Percentiles rank a stretch among this genome's conserved stretches.
Evolutionary conservation across 192 early-diverging fungal species (phyloP).

Genomic region (Jimgerdemannia lactiflua): DNA sequence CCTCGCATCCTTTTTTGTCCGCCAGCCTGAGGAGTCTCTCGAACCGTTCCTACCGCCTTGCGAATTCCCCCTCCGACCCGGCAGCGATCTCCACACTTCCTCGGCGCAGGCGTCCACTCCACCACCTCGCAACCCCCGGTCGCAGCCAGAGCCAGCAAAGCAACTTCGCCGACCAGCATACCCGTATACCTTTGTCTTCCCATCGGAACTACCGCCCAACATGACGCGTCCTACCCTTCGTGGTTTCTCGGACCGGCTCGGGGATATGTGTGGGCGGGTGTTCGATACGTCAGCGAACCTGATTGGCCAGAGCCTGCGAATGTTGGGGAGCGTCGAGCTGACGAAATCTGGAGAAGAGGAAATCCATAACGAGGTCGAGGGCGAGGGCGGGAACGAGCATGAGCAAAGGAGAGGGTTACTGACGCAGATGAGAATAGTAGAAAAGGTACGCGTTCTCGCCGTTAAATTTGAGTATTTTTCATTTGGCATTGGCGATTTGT

Average conservation of each 20-base stretch:
- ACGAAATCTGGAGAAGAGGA: background rate
- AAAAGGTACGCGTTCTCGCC: background rate
- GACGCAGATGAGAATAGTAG: background rate
- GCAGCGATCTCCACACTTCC: background rate
- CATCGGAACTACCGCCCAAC: constrained; percentile 1
- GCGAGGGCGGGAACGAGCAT: background rate
- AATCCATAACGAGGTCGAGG: background rate
- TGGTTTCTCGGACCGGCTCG: constrained; percentile 6
- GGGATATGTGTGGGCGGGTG: background rate
- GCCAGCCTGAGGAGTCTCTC: constrained; percentile 2
- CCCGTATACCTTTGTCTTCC: constrained; percentile 11
- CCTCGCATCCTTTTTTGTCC: constrained; percentile 11
- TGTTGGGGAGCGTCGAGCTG: background rate
- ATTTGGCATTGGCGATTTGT: too few species aligned
- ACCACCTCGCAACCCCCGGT: background rate
- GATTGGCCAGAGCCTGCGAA: background rate
- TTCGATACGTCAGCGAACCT: background rate
- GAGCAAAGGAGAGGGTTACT: background rate
- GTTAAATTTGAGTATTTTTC: background rate
- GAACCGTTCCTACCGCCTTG: constrained; percentile 9
- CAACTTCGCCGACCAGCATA: constrained; percentile 1
- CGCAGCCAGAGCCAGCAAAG: too few species aligned
- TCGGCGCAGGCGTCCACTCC: background rate
- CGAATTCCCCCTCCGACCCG: constrained; percentile 7
- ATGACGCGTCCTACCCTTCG: constrained; percentile 3